Evolutionary conservation across 83 land plant species (phyloP), one percentile per base, ranked within the genome.

Genomic region (Isoetes engelmannii): DNA sequence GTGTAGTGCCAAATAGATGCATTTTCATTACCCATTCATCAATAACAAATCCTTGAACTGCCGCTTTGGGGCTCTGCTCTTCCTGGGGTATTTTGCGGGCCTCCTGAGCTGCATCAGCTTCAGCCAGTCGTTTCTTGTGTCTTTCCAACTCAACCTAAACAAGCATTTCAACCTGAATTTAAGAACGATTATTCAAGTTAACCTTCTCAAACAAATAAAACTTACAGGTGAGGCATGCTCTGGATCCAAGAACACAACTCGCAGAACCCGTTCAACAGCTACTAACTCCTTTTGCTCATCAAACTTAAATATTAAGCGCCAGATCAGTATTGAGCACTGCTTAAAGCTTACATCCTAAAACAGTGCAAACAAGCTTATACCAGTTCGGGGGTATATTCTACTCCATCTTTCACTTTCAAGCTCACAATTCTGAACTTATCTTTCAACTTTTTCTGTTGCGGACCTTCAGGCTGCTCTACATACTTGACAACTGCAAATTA

Each of bases 371-470:
- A 61, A 43, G 45, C 13, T 69, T 78, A 75, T 64, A 91, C 97
- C 93, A 91, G 77, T 67, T 91, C 93, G 56, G 90, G 86, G 41
- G 82, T 86, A 70, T 80, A 90, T 4, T 90, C 96, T 51, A 80
- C 75, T 47, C 83, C 90, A 37, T 57, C 84, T 70, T 78, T 81
- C 64, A 91, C 88, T 74, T 87, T 84, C 72, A 91, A 62, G 72
- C 97, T 91, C 63, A 91, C 72, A 46, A 91, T 91, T 77, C 83
- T 86, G 71, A 91, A 91, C 73, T 91, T 91, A 50, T 84, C 90
- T 64, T 83, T 91, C 70, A 70, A 77, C 69, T 86, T 91, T 67
- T 77, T 84, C 63, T 72, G 47, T 10, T 47, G 71, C 65, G 76
- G 85, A 46, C 84, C 79, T 69, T 92, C 97, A 75, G 97, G 90